Percentiles rank a stretch among this genome's conserved stretches.
These are phyloP conservation scores for Blepharisma stoltei DNA, from an alignment of 73 alveolate genomes.

Conservation along the genomic window DNA sequence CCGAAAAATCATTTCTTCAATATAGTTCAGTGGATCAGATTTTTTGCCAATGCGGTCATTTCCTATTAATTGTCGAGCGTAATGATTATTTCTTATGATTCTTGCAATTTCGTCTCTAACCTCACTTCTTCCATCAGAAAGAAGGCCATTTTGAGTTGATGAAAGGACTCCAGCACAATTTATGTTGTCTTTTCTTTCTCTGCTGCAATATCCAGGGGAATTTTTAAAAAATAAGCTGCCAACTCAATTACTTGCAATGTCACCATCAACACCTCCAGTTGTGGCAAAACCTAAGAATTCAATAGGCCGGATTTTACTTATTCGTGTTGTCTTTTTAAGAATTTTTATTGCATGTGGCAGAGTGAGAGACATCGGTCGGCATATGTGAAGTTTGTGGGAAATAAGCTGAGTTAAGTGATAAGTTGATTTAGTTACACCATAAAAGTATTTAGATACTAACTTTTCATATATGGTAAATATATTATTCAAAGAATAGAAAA, in stretches of 20 bases:
- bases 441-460: background rate
- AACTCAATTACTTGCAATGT: background rate
- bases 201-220: background rate
- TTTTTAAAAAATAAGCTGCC: background rate
- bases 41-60: no score
- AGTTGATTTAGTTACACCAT: background rate
- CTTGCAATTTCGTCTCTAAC: no score
- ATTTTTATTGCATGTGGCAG: no score
- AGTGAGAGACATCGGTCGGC: no score
- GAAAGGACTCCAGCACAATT: background rate
- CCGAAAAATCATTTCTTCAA: no score
- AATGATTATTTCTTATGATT: no score
- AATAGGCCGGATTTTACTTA: background rate
- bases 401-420: background rate
- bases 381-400: background rate
- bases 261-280: conserved; percentile 7
- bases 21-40: no score
- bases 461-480: no score
- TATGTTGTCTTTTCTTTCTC: background rate
- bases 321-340: no score
- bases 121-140: no score
- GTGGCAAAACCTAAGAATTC: background rate
- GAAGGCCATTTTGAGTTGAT: background rate
- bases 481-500: no score
- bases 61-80: no score